Evolutionary conservation across 2,329 filamentous ascomycete genomes (phyloP).

Genomic region (Ophiostoma ips): DNA sequence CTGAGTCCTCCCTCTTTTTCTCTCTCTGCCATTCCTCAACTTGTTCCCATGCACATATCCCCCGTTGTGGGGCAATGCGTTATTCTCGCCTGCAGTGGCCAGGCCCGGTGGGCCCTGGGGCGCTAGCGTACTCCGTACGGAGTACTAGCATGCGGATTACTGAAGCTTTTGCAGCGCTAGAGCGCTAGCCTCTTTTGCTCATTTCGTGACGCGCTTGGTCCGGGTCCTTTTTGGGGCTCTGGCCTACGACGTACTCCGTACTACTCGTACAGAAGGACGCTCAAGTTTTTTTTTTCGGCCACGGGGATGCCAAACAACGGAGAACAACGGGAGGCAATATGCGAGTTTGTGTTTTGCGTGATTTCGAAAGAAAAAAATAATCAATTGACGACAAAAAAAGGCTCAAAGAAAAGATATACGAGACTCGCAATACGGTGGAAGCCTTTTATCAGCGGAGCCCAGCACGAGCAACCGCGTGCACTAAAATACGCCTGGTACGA

Average conservation of each 20-base stretch:
- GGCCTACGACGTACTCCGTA: neutral
- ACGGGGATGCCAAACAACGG: too few relatives aligned
- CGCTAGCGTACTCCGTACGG: conserved; percentile 9
- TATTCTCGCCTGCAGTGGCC: conserved; percentile 6
- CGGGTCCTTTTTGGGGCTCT: conserved; percentile 3
- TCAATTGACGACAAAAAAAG: too few relatives aligned
- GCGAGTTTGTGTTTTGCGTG: too few relatives aligned
- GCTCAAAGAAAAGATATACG: too few relatives aligned
- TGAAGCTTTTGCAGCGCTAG: conserved; percentile 13
- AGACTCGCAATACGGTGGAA: too few relatives aligned
- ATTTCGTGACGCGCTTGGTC: conserved; percentile 7
- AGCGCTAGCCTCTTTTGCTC: conserved; percentile 12
- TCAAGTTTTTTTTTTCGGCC: too few relatives aligned
- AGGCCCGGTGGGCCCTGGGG: conserved; percentile 4
- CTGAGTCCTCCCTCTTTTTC: neutral
- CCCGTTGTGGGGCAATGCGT: conserved; percentile 5
- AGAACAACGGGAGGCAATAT: too few relatives aligned
- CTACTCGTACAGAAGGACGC: too few relatives aligned
- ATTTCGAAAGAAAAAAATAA: too few relatives aligned
- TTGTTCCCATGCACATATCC: neutral
- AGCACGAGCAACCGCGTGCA: too few relatives aligned
- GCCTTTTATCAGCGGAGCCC: too few relatives aligned
- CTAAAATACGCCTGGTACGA: too few relatives aligned
- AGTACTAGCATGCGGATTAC: conserved; percentile 5
- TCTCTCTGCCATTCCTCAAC: neutral